Base-by-base conservation (phyloP, 2,329 filamentous ascomycete genomes). In the Escovopsis sp. region DNA sequence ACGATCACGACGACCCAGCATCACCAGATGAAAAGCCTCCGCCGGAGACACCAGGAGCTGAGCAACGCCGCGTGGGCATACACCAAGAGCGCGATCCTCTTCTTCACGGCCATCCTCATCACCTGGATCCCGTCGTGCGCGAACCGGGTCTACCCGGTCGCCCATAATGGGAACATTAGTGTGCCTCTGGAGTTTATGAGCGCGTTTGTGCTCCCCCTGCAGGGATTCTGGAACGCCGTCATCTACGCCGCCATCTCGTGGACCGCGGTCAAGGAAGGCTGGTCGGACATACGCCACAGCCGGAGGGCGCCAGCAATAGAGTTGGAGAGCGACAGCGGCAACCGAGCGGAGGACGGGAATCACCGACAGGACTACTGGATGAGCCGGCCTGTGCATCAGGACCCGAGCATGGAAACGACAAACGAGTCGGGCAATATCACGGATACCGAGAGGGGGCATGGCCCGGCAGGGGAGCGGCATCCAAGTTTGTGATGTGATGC, bases 181-280 rank as follows among this genome's bases (percentile, higher is more conserved):
- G 69, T 78, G 26, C 64, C 69, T 0, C 71, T 91, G 23, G 77
- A 85, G 52, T 77, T 82, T 49, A 73, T 79, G 49, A 80, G 81
- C 19, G 77, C 82, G 0, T 70, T 85, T 35, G 84, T 91, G 1
- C 69, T 93, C 8, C 85, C 85, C 0, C 69, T 87, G 0, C 85
- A 93, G 56, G 85, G 85, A 0, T 83, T 88, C 53, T 91, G 85
- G 84, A 93, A 93, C 57, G 75, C 79, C 15, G 59, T 83, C 45
- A 85, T 93, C 50, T 93, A 91, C 59, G 62, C 77, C 12, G 69
- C 74, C 10, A 85, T 82, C 1, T 85, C 80, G 6, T 75, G 77
- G 68, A 61, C 72, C 40, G 79, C 79, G 0, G 79, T 77, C 54
- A 70, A 70, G 55, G 60, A 61, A 30, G 58, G 76, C 26, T 60